Percentiles rank a stretch among this genome's conserved stretches.
These are phyloP conservation scores for Chenopodium album DNA, from an alignment of 148 eudicot species.

Conservation along the genomic window DNA sequence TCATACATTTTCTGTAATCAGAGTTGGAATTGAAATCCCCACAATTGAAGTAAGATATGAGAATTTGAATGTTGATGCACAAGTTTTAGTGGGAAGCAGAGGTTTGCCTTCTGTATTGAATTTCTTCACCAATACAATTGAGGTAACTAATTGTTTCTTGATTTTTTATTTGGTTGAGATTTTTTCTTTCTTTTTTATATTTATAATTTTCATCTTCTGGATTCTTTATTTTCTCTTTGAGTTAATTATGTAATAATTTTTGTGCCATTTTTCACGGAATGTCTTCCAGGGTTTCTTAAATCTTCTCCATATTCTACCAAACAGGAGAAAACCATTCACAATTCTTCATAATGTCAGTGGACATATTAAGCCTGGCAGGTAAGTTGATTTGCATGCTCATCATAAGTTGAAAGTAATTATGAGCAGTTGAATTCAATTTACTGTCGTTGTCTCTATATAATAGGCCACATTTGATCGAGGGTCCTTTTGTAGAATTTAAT, in stretches of 20 bases:
- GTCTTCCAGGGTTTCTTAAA: slow-evolving; percentile 50
- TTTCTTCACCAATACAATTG: slow-evolving; percentile 57
- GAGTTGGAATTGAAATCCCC: slow-evolving; percentile 82
- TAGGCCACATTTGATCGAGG: background rate
- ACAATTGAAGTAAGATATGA: slow-evolving; percentile 86
- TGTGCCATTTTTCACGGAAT: background rate
- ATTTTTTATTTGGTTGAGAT: background rate
- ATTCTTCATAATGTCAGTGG: slow-evolving; percentile 86
- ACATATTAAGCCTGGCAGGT: slow-evolving; percentile 89
- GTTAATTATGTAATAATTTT: background rate
- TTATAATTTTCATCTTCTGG: background rate
- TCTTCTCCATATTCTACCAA: slow-evolving; percentile 67
- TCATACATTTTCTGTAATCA: slow-evolving; percentile 21
- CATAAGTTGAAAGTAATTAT: background rate
- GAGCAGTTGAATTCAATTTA: background rate
- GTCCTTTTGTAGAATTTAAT: background rate
- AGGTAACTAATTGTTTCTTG: slow-evolving; percentile 42
- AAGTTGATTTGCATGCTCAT: slow-evolving; percentile 5
- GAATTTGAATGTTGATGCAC: slow-evolving; percentile 68
- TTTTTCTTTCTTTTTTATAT: too few relatives aligned
- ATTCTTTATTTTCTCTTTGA: background rate
- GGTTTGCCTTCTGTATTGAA: slow-evolving; percentile 80
- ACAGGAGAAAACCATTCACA: slow-evolving; percentile 54
- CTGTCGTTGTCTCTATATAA: background rate
- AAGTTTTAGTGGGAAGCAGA: slow-evolving; percentile 68